These are phyloP conservation scores for Pezicula rhizophila DNA, from an alignment of 2,329 filamentous ascomycete species.

Conservation along the genomic window DNA sequence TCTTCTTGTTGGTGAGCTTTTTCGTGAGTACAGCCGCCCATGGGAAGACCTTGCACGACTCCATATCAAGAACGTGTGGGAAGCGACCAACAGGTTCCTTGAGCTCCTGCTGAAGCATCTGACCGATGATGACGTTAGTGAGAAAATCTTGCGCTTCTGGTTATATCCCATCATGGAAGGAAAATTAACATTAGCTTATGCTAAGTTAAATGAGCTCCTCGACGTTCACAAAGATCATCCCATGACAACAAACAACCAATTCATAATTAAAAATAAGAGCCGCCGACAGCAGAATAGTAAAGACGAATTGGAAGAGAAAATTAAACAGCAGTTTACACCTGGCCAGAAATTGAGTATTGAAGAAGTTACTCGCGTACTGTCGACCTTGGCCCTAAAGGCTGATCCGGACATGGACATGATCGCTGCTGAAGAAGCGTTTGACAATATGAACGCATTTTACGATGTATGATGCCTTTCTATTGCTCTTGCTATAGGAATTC, in stretches of 20 bases:
- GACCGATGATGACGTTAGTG: constrained; percentile 1
- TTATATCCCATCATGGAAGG: constrained; percentile 8
- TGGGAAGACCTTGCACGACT: constrained; percentile 8
- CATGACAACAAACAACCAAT: constrained; percentile 10
- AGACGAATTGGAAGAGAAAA: constrained; percentile 1
- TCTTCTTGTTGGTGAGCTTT: constrained; percentile 13
- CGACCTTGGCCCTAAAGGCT: not conserved
- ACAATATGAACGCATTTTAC: constrained; percentile 14
- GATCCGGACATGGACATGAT: constrained; percentile 10
- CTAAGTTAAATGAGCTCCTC: constrained; percentile 12
- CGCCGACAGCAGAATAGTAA: constrained; percentile 3
- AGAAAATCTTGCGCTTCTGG: constrained; percentile 6
- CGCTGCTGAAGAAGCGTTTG: constrained; percentile 10
- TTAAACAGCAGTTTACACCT: not conserved
- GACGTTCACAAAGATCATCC: constrained; percentile 15
- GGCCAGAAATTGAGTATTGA: constrained; percentile 2
- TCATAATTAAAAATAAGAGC: constrained; percentile 6
- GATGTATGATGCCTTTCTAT: constrained; percentile 3
- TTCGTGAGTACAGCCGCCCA: constrained; percentile 15
- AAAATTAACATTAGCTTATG: constrained; percentile 7
- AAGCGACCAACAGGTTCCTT: constrained; percentile 7
- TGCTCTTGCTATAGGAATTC: not conserved
- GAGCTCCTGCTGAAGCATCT: constrained; percentile 9
- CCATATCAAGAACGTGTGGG: constrained; percentile 12
- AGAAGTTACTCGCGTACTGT: not conserved